Conservation (phyloP, 2,329 filamentous ascomycete genomes). For the Ascochyta fabae region DNA sequence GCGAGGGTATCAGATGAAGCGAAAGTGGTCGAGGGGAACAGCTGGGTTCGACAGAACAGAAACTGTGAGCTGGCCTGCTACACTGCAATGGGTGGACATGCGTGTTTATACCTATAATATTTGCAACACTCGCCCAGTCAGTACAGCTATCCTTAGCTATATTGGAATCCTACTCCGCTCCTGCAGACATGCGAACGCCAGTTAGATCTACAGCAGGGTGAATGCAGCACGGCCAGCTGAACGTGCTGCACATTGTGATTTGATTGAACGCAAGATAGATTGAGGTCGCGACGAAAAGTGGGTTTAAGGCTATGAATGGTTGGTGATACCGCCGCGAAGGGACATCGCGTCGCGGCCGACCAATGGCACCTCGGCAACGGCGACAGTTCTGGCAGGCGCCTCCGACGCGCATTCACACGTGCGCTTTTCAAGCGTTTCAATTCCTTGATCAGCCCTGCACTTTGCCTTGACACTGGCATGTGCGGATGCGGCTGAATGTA, state of each 20-base stretch:
- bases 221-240: conserved; percentile 17
- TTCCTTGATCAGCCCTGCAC: conserved; percentile 15
- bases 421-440: conserved; percentile 15
- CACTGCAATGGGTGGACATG: background rate
- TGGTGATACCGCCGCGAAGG: conserved; percentile 23
- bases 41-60: background rate
- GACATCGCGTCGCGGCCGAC: conserved; percentile 8
- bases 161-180: conserved; percentile 3
- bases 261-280: conserved; percentile 40
- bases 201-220: background rate
- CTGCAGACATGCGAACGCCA: conserved; percentile 5
- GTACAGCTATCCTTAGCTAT: conserved; percentile 3
- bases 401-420: conserved; percentile 26
- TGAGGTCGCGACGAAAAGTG: conserved; percentile 24
- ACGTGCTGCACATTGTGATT: conserved; percentile 27
- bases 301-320: conserved; percentile 35
- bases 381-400: conserved; percentile 25
- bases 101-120: conserved; percentile 19
- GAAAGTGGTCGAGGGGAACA: background rate
- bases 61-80: background rate
- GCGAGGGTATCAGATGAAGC: background rate
- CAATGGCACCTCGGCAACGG: conserved; percentile 29
- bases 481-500: conserved; percentile 8
- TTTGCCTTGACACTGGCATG: background rate
- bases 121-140: background rate